Conservation (phyloP, 2,329 filamentous ascomycete species). For the Epichloe coenophiala region DNA sequence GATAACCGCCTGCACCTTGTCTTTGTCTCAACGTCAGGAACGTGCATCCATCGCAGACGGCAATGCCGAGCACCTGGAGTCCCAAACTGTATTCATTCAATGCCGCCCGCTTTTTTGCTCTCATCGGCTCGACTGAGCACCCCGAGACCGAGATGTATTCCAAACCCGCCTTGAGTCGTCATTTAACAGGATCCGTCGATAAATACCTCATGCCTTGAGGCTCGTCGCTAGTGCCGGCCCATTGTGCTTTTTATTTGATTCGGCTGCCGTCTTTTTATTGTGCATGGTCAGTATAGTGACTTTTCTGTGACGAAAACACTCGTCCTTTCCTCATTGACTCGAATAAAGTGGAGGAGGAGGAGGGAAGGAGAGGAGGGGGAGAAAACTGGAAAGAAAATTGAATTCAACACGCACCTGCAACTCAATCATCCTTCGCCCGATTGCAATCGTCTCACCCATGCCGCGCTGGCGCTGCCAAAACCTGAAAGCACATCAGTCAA, state of each 20-base stretch:
- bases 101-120: no score
- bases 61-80: no score
- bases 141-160: no score
- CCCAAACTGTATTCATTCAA: no score
- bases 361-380: not conserved
- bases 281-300: not conserved
- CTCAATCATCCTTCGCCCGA: constrained; percentile 42
- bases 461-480: constrained; percentile 50
- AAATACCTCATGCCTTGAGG: not conserved
- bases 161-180: no score
- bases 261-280: not conserved
- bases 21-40: no score
- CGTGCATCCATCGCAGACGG: no score
- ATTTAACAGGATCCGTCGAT: not conserved
- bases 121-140: no score
- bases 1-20: no score
- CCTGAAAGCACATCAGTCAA: constrained; percentile 18
- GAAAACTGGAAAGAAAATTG: not conserved
- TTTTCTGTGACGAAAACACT: not conserved
- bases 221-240: not conserved
- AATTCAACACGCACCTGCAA: constrained; percentile 20
- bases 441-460: constrained; percentile 41
- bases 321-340: not conserved
- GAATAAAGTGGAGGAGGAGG: no score
- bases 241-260: not conserved